Base-by-base conservation (phyloP, 2,329 filamentous ascomycete genomes). In the Pyrenochaeta sp. region DNA sequence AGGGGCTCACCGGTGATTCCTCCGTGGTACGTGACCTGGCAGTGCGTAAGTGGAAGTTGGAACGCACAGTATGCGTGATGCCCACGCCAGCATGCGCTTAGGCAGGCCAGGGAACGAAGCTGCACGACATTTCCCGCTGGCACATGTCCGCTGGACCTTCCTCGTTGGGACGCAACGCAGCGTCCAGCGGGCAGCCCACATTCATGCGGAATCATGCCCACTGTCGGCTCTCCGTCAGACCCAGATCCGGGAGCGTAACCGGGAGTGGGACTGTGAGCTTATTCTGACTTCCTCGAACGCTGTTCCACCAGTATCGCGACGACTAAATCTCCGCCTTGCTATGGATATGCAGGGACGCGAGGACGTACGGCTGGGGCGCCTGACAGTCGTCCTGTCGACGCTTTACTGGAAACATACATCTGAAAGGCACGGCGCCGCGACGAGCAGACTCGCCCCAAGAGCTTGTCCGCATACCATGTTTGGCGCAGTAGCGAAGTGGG, bases 181-280 rank as follows among this genome's bases (percentile, higher is more conserved):
- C 51, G 53, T 54, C 45, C 61, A 61, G 61, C 63, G 64, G 62
- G 65, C 61, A 66, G 59, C 64, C 64, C 61, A 68, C 64, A 58
- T 62, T 19, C 19, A 19, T 19, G 19, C 19, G 19, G 19, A 19
- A 19, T 65, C 55, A 54, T 52, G 61, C 62, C 65, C 64, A 67
- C 58, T 62, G 42, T 55, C 63, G 61, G 62, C 52, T 64, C 63
- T 58, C 62, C 58, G 59, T 50, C 58, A 58, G 59, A 64, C 66
- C 68, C 66, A 67, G 63, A 69, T 60, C 50, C 61, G 56, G 63
- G 61, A 62, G 62, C 62, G 66, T 57, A 68, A 68, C 63, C 65
- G 65, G 61, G 64, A 65, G 68, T 71, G 68, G 69, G 69, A 69
- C 68, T 64, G 19, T 67, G 69, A 71, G 69, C 69, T 72, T 72